These are phyloP conservation scores for Vitis labrusca DNA, from an alignment of 164 flowering plant genomes.

Conservation along the genomic window DNA sequence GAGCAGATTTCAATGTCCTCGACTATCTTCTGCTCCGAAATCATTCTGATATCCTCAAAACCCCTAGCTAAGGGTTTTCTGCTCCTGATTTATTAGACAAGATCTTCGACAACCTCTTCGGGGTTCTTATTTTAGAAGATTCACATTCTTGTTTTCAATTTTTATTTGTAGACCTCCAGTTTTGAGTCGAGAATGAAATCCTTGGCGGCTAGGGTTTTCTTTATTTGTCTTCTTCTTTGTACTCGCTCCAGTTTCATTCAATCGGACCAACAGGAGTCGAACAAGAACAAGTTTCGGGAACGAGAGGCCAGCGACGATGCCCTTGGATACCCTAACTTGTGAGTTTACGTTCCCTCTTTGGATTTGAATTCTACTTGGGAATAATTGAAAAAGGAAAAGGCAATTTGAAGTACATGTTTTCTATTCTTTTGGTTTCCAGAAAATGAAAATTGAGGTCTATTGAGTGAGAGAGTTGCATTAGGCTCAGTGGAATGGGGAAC, in stretches of 20 bases:
- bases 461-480: no score
- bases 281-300: slow-evolving; percentile 71
- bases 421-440: no score
- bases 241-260: slow-evolving; percentile 10
- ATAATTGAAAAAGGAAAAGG: not conserved
- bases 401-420: no score
- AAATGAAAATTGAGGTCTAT: no score
- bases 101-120: no score
- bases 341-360: slow-evolving; percentile 9
- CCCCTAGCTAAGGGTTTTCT: no score
- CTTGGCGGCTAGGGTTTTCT: slow-evolving; percentile 20
- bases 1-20: no score
- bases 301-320: slow-evolving; percentile 83
- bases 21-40: no score
- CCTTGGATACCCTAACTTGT: slow-evolving; percentile 79
- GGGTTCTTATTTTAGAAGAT: no score
- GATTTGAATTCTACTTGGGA: not conserved
- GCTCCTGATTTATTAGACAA: no score
- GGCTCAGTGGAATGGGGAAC: no score
- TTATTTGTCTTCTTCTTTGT: slow-evolving; percentile 26
- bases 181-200: slow-evolving; percentile 23
- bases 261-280: slow-evolving; percentile 27
- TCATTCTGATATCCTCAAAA: no score
- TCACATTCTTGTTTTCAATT: not conserved
- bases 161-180: not conserved